Evolutionary conservation across 2,329 filamentous ascomycete species (phyloP), one percentile per base, ranked within the genome.

Genomic region (Fusarium sp.): DNA sequence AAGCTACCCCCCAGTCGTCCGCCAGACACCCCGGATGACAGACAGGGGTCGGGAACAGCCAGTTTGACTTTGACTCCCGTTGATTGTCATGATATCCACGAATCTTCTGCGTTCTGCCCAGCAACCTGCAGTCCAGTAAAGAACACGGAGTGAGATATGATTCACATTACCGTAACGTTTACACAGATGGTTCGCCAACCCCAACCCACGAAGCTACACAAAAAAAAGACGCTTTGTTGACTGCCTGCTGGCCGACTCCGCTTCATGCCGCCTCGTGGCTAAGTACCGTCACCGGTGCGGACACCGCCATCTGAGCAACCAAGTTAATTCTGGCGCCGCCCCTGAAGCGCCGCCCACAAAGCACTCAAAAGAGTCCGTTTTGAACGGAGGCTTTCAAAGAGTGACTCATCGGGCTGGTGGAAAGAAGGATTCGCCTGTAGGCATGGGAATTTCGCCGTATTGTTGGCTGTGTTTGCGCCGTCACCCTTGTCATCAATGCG

Each of bases 391-490:
- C 40, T 55, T 44, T 64, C 40, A 35, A 22, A 58, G 32, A 59
- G 65, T 73, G 71, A 73, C 61, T 72, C 71, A 73, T 71, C 62
- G 50, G 69, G 50, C 62, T 64, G 52, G 66, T 48, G 57, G 56
- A 56, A 58, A 53, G 43, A 52, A 61, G 59, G 47, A 49, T 60
- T 68, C 50, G 39, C 44, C 56, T 44, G 37, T 26, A 32, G 26
- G 58, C 30, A 62, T 59, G 61, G 47, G 41, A 55, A 44, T 65
- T 53, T 65, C 53, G 55, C 47, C 28, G 45, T 59, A 39, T 50
- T 24, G 56, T 56, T 62, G 52, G 56, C 39, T 68, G 56, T 40
- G 40, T 64, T 57, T 55, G 62, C 56, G 61, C 54, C 44, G 45
- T 46, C 30, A 58, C 48, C 54, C 54, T 65, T 60, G 57, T 68